Percentiles rank a stretch among this genome's conserved stretches.
Conservation (phyloP, 2,329 filamentous ascomycete genomes). For the Drechslera avenae region DNA sequence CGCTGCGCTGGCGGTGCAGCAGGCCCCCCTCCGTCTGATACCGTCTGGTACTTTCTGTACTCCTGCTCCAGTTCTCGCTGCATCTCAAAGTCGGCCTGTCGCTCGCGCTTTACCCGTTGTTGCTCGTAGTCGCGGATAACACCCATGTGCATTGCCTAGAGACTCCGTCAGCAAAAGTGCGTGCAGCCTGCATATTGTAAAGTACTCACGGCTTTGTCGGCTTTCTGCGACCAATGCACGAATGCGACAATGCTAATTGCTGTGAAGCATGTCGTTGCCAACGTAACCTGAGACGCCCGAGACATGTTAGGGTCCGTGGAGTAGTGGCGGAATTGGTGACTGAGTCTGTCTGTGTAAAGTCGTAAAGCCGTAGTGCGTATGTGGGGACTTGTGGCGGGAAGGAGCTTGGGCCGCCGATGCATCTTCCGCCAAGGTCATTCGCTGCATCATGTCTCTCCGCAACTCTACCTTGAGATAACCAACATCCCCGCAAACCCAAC, state of each 20-base stretch:
- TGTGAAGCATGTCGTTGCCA: constrained; percentile 76
- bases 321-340: constrained; percentile 1
- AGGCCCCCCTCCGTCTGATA: constrained; percentile 54
- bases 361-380: constrained; percentile 16
- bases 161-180: constrained; percentile 26
- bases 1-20: constrained; percentile 32
- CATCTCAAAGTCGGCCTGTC: constrained; percentile 93
- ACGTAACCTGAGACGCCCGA: constrained; percentile 82
- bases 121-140: constrained; percentile 95
- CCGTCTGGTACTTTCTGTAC: constrained; percentile 86
- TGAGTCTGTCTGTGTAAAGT: neutral
- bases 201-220: constrained; percentile 76
- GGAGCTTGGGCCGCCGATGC: constrained; percentile 40
- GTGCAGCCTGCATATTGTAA: constrained; percentile 7
- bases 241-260: constrained; percentile 78
- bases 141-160: constrained; percentile 90
- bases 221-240: constrained; percentile 87
- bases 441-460: constrained; percentile 34
- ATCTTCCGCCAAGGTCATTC: constrained; percentile 29
- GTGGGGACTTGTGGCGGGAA: constrained; percentile 23
- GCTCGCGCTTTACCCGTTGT: constrained; percentile 85
- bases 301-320: constrained; percentile 67
- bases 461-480: constrained; percentile 27
- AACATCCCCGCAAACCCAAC: constrained; percentile 17
- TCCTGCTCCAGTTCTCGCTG: constrained; percentile 84